A percentile compares a stretch with the other conserved stretches of the same genome.
phyloP scores from a whole-genome alignment of 2,329 filamentous ascomycete genomes.

The Colletotrichum tofieldiae region DNA sequence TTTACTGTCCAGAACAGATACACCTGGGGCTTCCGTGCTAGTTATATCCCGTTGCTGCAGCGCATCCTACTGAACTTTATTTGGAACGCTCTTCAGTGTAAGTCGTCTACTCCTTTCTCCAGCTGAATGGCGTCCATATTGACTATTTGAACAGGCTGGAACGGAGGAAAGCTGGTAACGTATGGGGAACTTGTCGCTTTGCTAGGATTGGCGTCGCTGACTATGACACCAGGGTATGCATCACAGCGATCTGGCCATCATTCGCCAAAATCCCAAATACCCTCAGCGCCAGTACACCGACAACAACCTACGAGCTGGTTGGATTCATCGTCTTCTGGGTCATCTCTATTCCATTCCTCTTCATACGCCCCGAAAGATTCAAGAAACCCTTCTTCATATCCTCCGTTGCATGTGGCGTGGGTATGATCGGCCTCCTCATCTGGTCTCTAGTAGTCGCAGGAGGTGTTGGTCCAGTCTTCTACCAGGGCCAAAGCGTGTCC shows the following conservation, averaged over 20 bases:
- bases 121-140: background rate
- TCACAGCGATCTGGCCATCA: conserved; percentile 63
- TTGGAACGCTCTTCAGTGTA: conserved; percentile 48
- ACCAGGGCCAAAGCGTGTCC: conserved; percentile 28
- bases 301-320: conserved; percentile 60
- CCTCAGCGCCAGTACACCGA: conserved; percentile 55
- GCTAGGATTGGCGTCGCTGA: background rate
- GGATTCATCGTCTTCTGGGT: conserved; percentile 68
- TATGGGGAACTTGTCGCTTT: background rate
- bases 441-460: conserved; percentile 61
- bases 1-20: conserved; percentile 66
- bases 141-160: background rate
- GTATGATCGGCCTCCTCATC: conserved; percentile 64
- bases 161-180: conserved; percentile 15
- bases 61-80: conserved; percentile 66
- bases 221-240: conserved; percentile 48
- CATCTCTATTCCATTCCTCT: conserved; percentile 64
- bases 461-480: conserved; percentile 61
- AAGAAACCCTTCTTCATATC: conserved; percentile 62
- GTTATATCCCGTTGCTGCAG: conserved; percentile 64
- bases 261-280: conserved; percentile 61
- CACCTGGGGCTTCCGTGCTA: conserved; percentile 64
- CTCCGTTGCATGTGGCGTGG: conserved; percentile 58
- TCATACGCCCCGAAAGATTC: conserved; percentile 63
- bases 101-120: background rate